phyloP scores from a whole-genome alignment of 768 basidiomycete species.

The Dictyophora rubrovolvata region DNA sequence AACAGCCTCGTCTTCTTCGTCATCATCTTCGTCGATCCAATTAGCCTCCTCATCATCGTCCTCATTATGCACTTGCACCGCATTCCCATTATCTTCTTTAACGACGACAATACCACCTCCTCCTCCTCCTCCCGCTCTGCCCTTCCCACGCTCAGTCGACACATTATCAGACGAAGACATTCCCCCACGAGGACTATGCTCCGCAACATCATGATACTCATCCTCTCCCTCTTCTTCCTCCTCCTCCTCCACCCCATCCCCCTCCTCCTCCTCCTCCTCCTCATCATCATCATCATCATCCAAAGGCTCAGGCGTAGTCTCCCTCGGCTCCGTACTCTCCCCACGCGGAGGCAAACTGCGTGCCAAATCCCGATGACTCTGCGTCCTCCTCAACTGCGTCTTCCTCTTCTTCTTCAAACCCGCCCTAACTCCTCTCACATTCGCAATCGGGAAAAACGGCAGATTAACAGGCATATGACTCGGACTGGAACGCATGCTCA shows the following conservation, averaged over 20 bases:
- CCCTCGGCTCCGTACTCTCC: conserved; percentile 73
- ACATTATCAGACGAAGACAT: not conserved
- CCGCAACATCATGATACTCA: not conserved
- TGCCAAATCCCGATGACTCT: not conserved
- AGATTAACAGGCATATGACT: conserved; percentile 57
- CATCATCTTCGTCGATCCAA: conserved; percentile 68
- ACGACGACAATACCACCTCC: not conserved
- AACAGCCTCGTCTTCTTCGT: conserved; percentile 35
- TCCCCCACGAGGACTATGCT: not conserved
- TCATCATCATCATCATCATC: conserved; percentile 76
- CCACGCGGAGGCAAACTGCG: conserved; percentile 62
- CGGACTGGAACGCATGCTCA: conserved; percentile 63
- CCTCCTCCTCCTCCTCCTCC: conserved; percentile 50
- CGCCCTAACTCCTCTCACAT: conserved; percentile 19
- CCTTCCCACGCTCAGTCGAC: conserved; percentile 18
- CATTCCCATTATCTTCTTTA: not conserved
- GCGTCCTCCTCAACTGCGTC: not conserved
- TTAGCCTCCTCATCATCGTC: conserved; percentile 40
- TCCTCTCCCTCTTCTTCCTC: conserved; percentile 11
- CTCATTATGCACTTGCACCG: conserved; percentile 9
- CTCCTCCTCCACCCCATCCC: conserved; percentile 36
- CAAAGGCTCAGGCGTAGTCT: conserved; percentile 71
- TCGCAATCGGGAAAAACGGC: conserved; percentile 31
- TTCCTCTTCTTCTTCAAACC: conserved; percentile 17
- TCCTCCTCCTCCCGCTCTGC: conserved; percentile 13